A percentile compares a stretch with the other conserved stretches of the same genome.
Conservation (phyloP, 257 asterid species). For the Nicotiana otophora region DNA sequence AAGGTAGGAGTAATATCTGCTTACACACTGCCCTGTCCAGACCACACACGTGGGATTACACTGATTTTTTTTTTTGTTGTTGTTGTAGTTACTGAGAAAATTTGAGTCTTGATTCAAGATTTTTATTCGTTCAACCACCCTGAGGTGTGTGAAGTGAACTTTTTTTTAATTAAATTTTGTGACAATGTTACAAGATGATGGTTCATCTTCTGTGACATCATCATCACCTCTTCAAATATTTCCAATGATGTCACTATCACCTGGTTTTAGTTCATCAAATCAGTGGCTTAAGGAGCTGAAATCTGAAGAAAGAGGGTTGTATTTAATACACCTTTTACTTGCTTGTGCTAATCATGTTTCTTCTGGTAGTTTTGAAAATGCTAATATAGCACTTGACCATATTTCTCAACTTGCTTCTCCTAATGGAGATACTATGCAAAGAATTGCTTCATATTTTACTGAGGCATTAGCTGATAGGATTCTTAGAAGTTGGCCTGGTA, state of each 20-base stretch:
- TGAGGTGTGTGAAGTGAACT: background rate
- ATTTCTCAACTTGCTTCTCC: conserved; percentile 83
- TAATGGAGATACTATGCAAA: conserved; percentile 88
- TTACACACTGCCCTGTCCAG: no score
- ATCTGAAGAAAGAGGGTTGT: conserved; percentile 88
- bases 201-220: conserved; percentile 69
- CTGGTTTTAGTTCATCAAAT: conserved; percentile 51
- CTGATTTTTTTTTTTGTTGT: background rate
- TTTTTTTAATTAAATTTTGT: background rate
- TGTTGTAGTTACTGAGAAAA: background rate
- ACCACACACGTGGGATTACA: no score
- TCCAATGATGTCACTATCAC: conserved; percentile 54
- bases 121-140: background rate
- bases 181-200: conserved; percentile 84
- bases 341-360: conserved; percentile 84
- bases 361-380: conserved; percentile 66
- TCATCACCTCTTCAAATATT: conserved; percentile 62
- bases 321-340: conserved; percentile 69
- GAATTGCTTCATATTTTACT: conserved; percentile 78
- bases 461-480: conserved; percentile 82
- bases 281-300: conserved; percentile 83
- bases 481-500: conserved; percentile 78
- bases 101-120: conserved; percentile 2
- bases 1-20: no score
- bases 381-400: conserved; percentile 84